Percentiles rank a stretch among this genome's conserved stretches.
Evolutionary conservation across 1,284 basidiomycete species (phyloP).

Genomic region (Phlebopus sp.): DNA sequence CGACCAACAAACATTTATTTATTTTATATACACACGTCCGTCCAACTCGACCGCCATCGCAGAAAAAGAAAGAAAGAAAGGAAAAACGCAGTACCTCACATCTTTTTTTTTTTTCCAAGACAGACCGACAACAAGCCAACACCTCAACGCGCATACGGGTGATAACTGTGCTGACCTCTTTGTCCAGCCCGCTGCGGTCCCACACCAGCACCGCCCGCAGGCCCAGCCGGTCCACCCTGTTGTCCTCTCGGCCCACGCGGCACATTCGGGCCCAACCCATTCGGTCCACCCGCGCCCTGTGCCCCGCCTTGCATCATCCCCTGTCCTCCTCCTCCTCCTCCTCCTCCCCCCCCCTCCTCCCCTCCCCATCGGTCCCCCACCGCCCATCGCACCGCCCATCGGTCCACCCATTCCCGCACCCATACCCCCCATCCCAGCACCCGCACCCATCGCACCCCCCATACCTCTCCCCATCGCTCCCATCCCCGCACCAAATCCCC

Average conservation of each 20-base stretch:
- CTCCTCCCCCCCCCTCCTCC: constrained; percentile 40
- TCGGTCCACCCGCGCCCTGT: constrained; percentile 35
- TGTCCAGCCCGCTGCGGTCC: constrained; percentile 74
- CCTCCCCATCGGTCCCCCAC: constrained; percentile 39
- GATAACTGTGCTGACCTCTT: constrained; percentile 73
- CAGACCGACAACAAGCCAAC: too few relatives aligned
- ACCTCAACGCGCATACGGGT: constrained; percentile 69
- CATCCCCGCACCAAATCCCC: constrained; percentile 33
- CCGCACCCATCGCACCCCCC: constrained; percentile 46
- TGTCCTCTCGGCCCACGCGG: constrained; percentile 66
- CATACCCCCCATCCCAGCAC: constrained; percentile 39
- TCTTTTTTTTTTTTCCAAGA: too few relatives aligned
- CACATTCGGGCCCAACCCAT: constrained; percentile 51
- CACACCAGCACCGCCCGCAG: constrained; percentile 44
- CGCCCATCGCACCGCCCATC: constrained; percentile 37
- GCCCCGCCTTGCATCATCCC: constrained; percentile 30
- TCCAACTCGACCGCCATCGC: too few relatives aligned
- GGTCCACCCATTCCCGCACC: constrained; percentile 44
- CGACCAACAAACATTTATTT: too few relatives aligned
- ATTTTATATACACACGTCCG: too few relatives aligned
- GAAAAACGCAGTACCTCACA: too few relatives aligned
- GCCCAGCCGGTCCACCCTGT: constrained; percentile 42
- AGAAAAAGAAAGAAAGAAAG: too few relatives aligned
- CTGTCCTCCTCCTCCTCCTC: constrained; percentile 30
- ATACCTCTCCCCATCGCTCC: constrained; percentile 47